Evolutionary conservation across 768 basidiomycete species (phyloP).

Genomic region (Pulveroboletus sp.): DNA sequence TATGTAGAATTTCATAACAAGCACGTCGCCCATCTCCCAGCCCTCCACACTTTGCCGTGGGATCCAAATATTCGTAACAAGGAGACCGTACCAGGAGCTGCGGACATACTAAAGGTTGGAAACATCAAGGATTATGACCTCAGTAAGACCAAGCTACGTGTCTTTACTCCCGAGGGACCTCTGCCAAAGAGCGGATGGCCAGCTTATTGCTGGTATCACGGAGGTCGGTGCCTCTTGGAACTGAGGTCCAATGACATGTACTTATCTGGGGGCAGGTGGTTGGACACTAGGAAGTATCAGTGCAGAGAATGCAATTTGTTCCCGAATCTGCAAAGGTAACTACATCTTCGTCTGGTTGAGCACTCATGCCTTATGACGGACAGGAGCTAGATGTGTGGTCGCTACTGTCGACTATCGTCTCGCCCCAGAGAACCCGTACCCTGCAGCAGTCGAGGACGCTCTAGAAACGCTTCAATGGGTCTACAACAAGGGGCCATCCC

Average conservation of each 20-base stretch:
- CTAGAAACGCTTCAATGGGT: slow-evolving; percentile 36
- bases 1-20: slow-evolving; percentile 60
- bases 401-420: slow-evolving; percentile 32
- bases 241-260: background rate
- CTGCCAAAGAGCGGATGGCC: slow-evolving; percentile 61
- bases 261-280: slow-evolving; percentile 44
- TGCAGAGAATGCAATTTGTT: slow-evolving; percentile 56
- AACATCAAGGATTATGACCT: slow-evolving; percentile 49
- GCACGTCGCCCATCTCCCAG: slow-evolving; percentile 40
- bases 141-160: slow-evolving; percentile 50
- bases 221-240: slow-evolving; percentile 39
- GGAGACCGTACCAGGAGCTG: slow-evolving; percentile 52
- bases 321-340: slow-evolving; percentile 27
- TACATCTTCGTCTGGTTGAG: background rate
- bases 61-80: slow-evolving; percentile 49
- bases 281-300: slow-evolving; percentile 70
- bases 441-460: slow-evolving; percentile 31
- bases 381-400: slow-evolving; percentile 32
- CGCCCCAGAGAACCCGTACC: slow-evolving; percentile 32
- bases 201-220: slow-evolving; percentile 69
- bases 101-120: slow-evolving; percentile 53
- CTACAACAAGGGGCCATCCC: slow-evolving; percentile 37
- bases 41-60: slow-evolving; percentile 60
- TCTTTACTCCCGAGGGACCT: slow-evolving; percentile 53
- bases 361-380: background rate